phyloP scores from a whole-genome alignment of 495 filamentous ascomycete genomes.

The Ramalina intermedia region DNA sequence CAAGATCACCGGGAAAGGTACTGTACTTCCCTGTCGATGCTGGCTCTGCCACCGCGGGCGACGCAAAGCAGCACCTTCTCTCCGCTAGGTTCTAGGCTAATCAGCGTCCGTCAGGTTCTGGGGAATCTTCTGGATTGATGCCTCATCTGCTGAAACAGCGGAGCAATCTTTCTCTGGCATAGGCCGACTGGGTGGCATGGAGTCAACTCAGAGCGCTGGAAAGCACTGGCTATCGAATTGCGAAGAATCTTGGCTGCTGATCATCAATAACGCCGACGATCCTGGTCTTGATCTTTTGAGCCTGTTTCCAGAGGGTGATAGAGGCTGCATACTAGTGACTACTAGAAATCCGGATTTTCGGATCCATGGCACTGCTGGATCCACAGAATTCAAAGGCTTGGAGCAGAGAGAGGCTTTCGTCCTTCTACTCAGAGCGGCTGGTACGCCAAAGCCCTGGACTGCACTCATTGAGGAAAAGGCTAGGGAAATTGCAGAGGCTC shows the following conservation, averaged over 20 bases:
- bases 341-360: conserved; percentile 19
- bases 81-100: neutral
- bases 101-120: conserved; percentile 10
- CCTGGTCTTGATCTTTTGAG: conserved; percentile 11
- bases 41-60: too few species aligned
- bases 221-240: conserved; percentile 14
- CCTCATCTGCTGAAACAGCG: conserved; percentile 8
- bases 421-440: conserved; percentile 18
- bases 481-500: conserved; percentile 13
- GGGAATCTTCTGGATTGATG: conserved; percentile 20
- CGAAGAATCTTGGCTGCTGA: conserved; percentile 19
- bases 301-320: conserved; percentile 20
- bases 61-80: neutral
- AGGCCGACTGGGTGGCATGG: conserved; percentile 9
- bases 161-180: conserved; percentile 11
- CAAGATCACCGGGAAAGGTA: conserved; percentile 12
- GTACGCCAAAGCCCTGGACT: conserved; percentile 12
- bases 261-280: conserved; percentile 30
- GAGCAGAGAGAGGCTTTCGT: conserved; percentile 15
- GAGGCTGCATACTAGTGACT: conserved; percentile 23
- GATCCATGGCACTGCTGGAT: conserved; percentile 14
- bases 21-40: too few species aligned
- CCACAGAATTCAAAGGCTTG: conserved; percentile 15
- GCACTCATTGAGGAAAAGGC: conserved; percentile 5
- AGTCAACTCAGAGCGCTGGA: conserved; percentile 9